Base-by-base conservation (phyloP, 176 grass and related monocot species). In the Triticum timopheevii region DNA sequence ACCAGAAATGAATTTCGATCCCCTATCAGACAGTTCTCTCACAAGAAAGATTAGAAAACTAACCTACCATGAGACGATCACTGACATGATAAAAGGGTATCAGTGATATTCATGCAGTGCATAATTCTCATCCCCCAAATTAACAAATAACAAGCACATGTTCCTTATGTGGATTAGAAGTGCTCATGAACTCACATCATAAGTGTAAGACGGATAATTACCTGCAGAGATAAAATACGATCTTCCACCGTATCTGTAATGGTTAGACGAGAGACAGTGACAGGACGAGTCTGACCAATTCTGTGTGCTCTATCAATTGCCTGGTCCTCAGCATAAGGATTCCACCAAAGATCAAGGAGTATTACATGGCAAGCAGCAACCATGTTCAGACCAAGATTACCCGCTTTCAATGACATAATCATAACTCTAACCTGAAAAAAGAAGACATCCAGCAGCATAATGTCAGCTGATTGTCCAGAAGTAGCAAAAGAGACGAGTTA, bases 291-390 rank as follows among this genome's bases (percentile, higher is more conserved):
- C 83, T 97, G 95, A 19, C 95, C 95, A 69, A 97, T 97, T 78
- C 95, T 90, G 49, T 97, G 95, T 45, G 95, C 92, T 87, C 95
- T 87, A 85, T 97, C 95, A 85, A 97, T 50, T 80, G 95, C 95
- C 80, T 97, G 95, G 72, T 97, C 95, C 89, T 97, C 95, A 65
- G 95, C 88, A 77, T 90, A 87, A 78, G 95, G 95, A 67, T 97
- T 97, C 95, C 95, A 97, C 95, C 95, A 97, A 84, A 94, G 92
- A 92, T 97, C 95, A 76, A 97, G 95, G 68, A 97, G 90, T 90
- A 97, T 97, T 61, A 97, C 95, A 89, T 92, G 92, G 86, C 92
- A 94, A 64, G 95, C 95, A 84, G 95, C 90, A 86, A 97, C 88
- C 95, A 97, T 97, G 63, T 97, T 97, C 24, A 97, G 88, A 78